Evolutionary conservation across 495 filamentous ascomycete species (phyloP).

Genomic region (Penicillium bovifimosum): DNA sequence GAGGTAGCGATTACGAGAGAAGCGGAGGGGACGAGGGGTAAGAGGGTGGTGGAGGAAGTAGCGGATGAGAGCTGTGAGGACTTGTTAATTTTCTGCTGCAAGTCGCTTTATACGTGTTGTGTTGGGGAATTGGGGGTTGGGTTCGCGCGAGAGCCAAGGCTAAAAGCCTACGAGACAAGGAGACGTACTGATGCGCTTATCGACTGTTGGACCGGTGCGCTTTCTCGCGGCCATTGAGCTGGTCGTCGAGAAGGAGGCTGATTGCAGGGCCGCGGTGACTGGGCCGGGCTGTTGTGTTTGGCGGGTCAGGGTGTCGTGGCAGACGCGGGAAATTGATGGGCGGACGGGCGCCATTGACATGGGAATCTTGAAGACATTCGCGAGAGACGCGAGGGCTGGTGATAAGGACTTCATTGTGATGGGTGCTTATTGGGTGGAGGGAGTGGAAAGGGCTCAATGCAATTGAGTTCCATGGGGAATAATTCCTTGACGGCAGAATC

Average conservation of each 20-base stretch:
- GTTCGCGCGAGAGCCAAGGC: neutral
- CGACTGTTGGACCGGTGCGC: constrained; percentile 14
- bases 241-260: constrained; percentile 42
- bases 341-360: constrained; percentile 29
- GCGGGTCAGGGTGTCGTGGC: constrained; percentile 25
- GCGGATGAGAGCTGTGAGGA: constrained; percentile 50
- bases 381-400: constrained; percentile 41
- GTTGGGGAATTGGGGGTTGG: neutral
- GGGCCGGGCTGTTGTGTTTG: constrained; percentile 24
- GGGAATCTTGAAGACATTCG: constrained; percentile 41
- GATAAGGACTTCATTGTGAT: constrained; percentile 38
- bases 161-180: neutral
- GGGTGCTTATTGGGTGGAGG: constrained; percentile 15
- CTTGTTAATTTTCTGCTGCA: neutral
- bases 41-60: constrained; percentile 61
- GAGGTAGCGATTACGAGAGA: constrained; percentile 80
- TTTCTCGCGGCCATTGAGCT: constrained; percentile 33
- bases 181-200: constrained; percentile 47
- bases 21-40: constrained; percentile 72
- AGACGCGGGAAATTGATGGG: constrained; percentile 25
- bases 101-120: neutral
- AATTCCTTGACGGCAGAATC: constrained; percentile 31
- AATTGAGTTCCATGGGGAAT: constrained; percentile 20
- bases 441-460: constrained; percentile 7
- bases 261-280: constrained; percentile 28